Evolutionary conservation across 768 basidiomycete species (phyloP).

Genomic region (Zangia roseola): DNA sequence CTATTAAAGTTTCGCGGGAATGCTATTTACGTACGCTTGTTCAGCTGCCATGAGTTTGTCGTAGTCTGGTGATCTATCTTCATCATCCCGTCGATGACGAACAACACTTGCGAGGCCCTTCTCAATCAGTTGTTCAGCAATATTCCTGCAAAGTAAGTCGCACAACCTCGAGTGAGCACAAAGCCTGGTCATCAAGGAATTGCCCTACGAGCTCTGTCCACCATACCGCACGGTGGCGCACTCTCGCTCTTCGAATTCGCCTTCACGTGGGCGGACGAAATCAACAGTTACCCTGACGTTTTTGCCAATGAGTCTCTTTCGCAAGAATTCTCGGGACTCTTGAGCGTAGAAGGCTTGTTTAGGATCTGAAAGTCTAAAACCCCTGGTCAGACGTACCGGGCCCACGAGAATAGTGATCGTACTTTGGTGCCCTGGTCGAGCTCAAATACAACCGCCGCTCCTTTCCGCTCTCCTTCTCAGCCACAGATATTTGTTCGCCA

Average conservation of each 20-base stretch:
- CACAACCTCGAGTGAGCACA: slow-evolving; percentile 5
- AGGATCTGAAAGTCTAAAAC: slow-evolving; percentile 71
- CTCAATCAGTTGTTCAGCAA: slow-evolving; percentile 91
- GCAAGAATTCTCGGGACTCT: slow-evolving; percentile 90
- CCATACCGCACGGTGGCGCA: slow-evolving; percentile 88
- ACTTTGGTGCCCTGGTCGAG: slow-evolving; percentile 86
- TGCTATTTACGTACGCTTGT: slow-evolving; percentile 64
- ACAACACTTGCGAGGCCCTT: slow-evolving; percentile 89
- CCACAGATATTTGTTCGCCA: slow-evolving; percentile 84
- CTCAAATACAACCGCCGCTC: slow-evolving; percentile 86
- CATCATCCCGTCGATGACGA: slow-evolving; percentile 92
- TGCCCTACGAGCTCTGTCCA: slow-evolving; percentile 68
- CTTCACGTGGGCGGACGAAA: slow-evolving; percentile 88
- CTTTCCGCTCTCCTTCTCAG: slow-evolving; percentile 66
- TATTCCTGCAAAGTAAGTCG: slow-evolving; percentile 52
- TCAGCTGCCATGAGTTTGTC: slow-evolving; percentile 96
- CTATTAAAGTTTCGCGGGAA: neutral
- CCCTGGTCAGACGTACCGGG: slow-evolving; percentile 1
- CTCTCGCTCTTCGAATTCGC: slow-evolving; percentile 92
- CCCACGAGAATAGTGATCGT: slow-evolving; percentile 14
- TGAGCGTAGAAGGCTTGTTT: slow-evolving; percentile 86
- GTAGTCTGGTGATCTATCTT: slow-evolving; percentile 92
- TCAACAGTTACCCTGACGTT: slow-evolving; percentile 80
- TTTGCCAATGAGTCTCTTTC: slow-evolving; percentile 92
- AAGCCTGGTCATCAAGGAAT: neutral